Evolutionary conservation across 2,329 filamentous ascomycete genomes (phyloP), one percentile per base, ranked within the genome.

Genomic region (Nemania sp.): DNA sequence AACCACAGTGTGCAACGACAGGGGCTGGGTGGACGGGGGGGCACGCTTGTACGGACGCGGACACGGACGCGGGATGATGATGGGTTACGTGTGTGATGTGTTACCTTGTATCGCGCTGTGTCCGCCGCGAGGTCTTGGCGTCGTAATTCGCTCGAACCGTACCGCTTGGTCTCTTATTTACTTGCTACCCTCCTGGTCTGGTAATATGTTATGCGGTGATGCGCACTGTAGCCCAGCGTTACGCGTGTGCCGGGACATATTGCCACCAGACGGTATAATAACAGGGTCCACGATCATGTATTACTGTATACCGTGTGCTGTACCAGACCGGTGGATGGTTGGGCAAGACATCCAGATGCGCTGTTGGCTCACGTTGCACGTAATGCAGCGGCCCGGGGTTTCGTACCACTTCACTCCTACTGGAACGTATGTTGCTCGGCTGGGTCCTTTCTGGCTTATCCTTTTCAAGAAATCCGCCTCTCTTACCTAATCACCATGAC

Each of bases 311-410:
- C 22, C 34, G 34, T 11, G 15, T 48, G 31, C 24, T 17, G 26
- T 30, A 28, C 26, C 8, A 23, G n/a, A 43, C 14, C n/a, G n/a
- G n/a, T n/a, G n/a, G n/a, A n/a, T n/a, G n/a, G n/a, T n/a, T n/a
- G n/a, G n/a, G n/a, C n/a, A n/a, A 33, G 42, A 46, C 22, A 39
- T 20, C 53, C 14, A n/a, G 45, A 26, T 42, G 9, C 20, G 28
- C 40, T 33, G 49, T 20, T 26, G 45, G 26, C 20, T 45, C 36
- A 36, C 50, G 50, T 57, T 41, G 15, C 46, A 57, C 54, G 24
- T 7, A 39, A 54, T 57, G 54, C 54, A 40, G 54, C 54, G 50
- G 54, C 50, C 54, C 54, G 54, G 30, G 19, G 37, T 40, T 44
- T 33, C 30, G 47, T 49, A 3, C 20, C 11, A 42, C 47, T 30